Percentiles rank a stretch among this genome's conserved stretches.
Evolutionary conservation across 345 rosid genomes (phyloP).

Genomic region (Brassica rapa): DNA sequence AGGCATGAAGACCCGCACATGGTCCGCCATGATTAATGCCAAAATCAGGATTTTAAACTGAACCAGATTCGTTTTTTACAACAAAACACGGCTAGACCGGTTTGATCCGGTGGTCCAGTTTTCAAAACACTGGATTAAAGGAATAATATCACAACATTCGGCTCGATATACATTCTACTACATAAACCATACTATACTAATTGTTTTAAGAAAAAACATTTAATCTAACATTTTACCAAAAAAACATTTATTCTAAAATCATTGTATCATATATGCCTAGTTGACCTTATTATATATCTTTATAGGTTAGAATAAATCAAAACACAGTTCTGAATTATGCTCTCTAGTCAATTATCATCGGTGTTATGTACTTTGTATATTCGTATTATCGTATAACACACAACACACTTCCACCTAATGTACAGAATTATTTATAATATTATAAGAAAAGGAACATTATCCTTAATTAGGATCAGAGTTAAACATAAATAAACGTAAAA

Average conservation of each 20-base stretch:
- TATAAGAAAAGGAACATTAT: constrained; percentile 15
- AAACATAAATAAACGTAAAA: constrained; percentile 21
- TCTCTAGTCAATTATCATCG: constrained; percentile 19
- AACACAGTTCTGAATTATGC: constrained; percentile 28
- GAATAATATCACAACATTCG: no score
- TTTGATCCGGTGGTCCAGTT: no score
- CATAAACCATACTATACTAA: no score
- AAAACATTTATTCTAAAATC: background rate
- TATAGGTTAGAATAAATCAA: constrained; percentile 17
- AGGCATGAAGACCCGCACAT: constrained; percentile 43
- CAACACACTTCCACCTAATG: constrained; percentile 30
- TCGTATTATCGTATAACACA: constrained; percentile 3
- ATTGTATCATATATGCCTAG: background rate
- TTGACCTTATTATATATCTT: constrained; percentile 1
- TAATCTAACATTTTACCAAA: no score
- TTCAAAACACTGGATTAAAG: no score
- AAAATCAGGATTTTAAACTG: background rate
- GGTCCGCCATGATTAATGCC: constrained; percentile 40
- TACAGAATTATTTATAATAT: background rate
- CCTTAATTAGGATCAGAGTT: constrained; percentile 31
- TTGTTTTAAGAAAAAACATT: no score
- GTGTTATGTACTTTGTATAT: constrained; percentile 7
- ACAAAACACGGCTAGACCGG: no score
- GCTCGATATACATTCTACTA: no score
- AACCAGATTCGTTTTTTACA: no score